Evolutionary conservation across 257 asterid genomes (phyloP), one percentile per base, ranked within the genome.

Genomic region (Nicotiana obtusifolia): DNA sequence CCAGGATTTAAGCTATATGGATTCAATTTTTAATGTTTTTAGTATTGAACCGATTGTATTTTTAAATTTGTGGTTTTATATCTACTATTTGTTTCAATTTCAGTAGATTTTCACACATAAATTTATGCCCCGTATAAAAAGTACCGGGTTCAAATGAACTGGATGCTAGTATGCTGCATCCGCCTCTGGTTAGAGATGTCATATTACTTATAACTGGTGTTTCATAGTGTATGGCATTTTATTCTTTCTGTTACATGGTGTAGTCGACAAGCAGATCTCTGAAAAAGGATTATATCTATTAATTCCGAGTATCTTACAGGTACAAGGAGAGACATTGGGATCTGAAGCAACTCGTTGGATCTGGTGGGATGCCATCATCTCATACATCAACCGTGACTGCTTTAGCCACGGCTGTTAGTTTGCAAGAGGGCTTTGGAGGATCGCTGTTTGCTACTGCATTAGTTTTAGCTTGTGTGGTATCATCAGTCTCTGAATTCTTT

Each of bases 281-380:
- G 14, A 28, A 56, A 28, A 64, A 28, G 19, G 83, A 44, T 64
- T 65, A 56, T 13, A 49, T 80, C 64, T 80, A 64, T 65, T 80
- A 64, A 65, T 22, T 14, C 53, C 81, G 75, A 61, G 86, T 87
- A 86, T 87, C 80, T 81, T 93, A 84, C 92, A 96, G 99, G 99
- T 96, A 93, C 84, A 94, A 86, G 84, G 98, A 94, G 84, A 89
- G 87, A 33, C 90, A 87, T 47, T 94, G 97, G 98, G 98, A 96
- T 85, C 76, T 90, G 61, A 93, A 89, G 89, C 91, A 85, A 87
- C 94, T 96, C 30, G 64, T 94, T 82, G 98, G 93, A 80, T 93
- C 99, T 2, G 99, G 99, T 11, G 99, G 99, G 13, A 96, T 96
- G 99, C 99, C 99, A 0, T 96, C 99, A 2, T 94, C 99, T 82